Evolutionary conservation across 805 yeast species (phyloP).

Genomic region (Debaryomyces tyrocola): DNA sequence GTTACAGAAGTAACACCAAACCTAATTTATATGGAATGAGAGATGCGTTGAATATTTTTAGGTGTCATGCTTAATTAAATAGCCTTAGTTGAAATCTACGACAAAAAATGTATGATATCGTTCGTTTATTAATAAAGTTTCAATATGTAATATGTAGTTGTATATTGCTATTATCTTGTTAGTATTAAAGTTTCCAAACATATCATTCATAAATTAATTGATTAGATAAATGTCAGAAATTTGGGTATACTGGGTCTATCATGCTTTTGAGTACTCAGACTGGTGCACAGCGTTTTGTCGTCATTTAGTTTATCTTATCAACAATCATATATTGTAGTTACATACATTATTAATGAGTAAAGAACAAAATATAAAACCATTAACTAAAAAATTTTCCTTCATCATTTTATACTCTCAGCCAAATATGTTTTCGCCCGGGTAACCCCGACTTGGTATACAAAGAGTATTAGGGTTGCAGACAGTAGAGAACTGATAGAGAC

Average conservation of each 20-base stretch:
- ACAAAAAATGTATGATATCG: too few species aligned
- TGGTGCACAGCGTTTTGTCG: constrained; percentile 55
- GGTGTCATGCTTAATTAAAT: too few species aligned
- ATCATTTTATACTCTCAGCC: too few species aligned
- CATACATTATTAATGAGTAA: neutral
- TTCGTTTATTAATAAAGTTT: too few species aligned
- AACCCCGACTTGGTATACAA: neutral
- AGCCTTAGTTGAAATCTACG: too few species aligned
- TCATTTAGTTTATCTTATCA: constrained; percentile 21
- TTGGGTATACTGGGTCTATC: constrained; percentile 50
- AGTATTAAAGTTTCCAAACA: too few species aligned
- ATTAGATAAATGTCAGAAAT: constrained; percentile 33
- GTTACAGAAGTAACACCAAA: too few species aligned
- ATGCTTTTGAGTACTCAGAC: constrained; percentile 48
- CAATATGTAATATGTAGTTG: too few species aligned
- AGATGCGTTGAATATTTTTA: too few species aligned
- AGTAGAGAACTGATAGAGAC: neutral
- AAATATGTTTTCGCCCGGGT: neutral
- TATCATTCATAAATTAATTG: too few species aligned
- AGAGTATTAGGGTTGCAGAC: neutral
- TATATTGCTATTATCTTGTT: too few species aligned
- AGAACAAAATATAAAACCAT: neutral
- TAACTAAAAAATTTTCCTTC: neutral
- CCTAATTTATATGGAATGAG: too few species aligned
- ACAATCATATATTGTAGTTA: neutral